Conservation (phyloP, 805 yeast species). For the Candida xyloterini region DNA sequence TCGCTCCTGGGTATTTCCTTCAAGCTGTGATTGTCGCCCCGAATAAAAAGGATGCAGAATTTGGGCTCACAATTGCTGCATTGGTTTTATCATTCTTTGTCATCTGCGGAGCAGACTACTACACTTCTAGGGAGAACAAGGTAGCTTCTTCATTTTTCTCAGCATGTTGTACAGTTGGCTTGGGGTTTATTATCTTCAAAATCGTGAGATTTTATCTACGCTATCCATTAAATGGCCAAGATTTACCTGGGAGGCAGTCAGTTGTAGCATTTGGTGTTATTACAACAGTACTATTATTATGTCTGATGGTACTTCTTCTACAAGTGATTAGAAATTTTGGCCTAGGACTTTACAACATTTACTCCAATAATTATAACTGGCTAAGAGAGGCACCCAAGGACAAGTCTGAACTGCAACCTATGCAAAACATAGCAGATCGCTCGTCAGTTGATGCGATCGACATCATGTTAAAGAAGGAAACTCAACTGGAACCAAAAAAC, state of each 20-base stretch:
- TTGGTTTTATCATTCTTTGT: constrained; percentile 28
- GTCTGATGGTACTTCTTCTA: constrained; percentile 23
- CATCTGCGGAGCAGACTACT: constrained; percentile 36
- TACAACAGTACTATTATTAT: constrained; percentile 32
- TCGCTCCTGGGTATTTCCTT: constrained; percentile 42
- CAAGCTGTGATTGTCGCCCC: constrained; percentile 37
- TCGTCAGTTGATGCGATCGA: neutral
- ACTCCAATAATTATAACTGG: constrained; percentile 19
- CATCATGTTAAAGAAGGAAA: neutral
- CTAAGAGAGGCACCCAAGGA: constrained; percentile 1
- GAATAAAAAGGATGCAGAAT: constrained; percentile 36
- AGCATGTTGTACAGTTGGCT: constrained; percentile 32
- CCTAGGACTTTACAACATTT: constrained; percentile 13
- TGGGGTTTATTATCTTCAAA: constrained; percentile 41
- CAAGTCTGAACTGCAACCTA: neutral
- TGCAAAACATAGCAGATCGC: too few species aligned
- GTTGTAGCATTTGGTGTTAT: constrained; percentile 40
- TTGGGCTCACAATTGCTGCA: constrained; percentile 36
- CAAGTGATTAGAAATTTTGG: constrained; percentile 15
- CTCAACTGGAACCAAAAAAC: neutral
- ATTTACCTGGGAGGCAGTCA: constrained; percentile 42
- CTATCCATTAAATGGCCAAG: constrained; percentile 23
- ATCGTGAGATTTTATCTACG: constrained; percentile 34
- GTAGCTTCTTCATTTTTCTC: constrained; percentile 24
- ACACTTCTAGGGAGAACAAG: constrained; percentile 33